Evolutionary conservation across 2,329 filamentous ascomycete species (phyloP), one percentile per base, ranked within the genome.

Genomic region (Alternaria ethzedia): DNA sequence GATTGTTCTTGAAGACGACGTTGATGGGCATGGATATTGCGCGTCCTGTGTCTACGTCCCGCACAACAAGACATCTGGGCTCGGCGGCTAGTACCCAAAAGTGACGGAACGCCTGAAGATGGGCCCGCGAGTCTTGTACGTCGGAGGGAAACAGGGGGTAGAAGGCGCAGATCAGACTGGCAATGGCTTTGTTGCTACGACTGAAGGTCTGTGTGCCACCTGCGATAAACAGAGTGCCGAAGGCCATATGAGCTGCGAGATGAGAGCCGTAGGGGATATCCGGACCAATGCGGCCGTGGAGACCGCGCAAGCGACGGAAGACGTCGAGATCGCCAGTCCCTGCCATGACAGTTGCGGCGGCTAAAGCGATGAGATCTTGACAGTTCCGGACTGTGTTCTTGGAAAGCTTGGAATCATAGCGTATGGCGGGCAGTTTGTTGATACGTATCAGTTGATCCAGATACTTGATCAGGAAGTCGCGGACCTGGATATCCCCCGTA

Each of bases 11-110:
- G 64, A 93, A 84, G 10, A 83, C 86, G 59, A 97, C 85, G 5
- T 86, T 85, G 49, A 97, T 85, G 0, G 92, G 89, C 3, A 94
- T 86, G 8, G 89, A 87, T 52, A 97, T 88, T 0, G 94, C 91
- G 46, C 93, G 89, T 44, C 91, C 89, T 0, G 93, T 97, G 63
- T 96, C 90, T 4, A 96, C 87, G 70, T 99, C 96, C 65, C 95
- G 92, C 17, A 93, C 88, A 1, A 99, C 88, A 0, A 99, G 86
- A 76, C 95, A 98, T 55, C 96, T 88, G 10, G 93, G 89, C 74
- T 99, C 96, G 0, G 92, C 91, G 2, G 96, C 96, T 4, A 99
- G 86, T 11, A 97, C 95, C 96, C 96, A 99, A 75, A 99, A 92
- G 80, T 99, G 95, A 6, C 96, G 89, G 82, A 99, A 96, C 4